Conservation (phyloP, 1,139 yeast species). For the Yamadazyma dushanensis region DNA sequence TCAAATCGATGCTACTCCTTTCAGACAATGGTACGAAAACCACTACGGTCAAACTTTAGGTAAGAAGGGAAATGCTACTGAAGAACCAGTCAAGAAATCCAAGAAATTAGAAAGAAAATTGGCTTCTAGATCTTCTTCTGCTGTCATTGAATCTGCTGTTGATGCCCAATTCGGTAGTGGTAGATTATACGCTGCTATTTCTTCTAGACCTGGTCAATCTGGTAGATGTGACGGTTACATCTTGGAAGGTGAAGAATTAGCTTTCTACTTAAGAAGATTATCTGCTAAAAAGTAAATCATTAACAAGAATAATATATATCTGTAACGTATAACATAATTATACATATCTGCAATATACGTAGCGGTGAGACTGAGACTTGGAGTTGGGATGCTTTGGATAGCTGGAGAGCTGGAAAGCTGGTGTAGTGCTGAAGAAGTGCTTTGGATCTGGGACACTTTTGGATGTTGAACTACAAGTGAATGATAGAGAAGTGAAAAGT, state of each 20-base stretch:
- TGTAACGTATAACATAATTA: slow-evolving; percentile 10
- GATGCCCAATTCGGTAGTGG: slow-evolving; percentile 97
- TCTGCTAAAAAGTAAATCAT: slow-evolving; percentile 90
- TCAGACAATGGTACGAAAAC: slow-evolving; percentile 99
- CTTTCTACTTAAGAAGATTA: slow-evolving; percentile 99
- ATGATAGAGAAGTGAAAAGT: too few species aligned
- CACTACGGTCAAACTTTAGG: slow-evolving; percentile 96
- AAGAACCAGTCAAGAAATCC: slow-evolving; percentile 63
- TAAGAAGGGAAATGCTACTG: slow-evolving; percentile 56
- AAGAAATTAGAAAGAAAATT: slow-evolving; percentile 87
- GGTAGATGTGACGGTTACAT: slow-evolving; percentile 99
- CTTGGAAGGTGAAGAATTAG: slow-evolving; percentile 99
- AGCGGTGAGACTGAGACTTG: too few species aligned
- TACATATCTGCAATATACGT: too few species aligned
- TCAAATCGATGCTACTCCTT: slow-evolving; percentile 99
- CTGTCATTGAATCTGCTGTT: slow-evolving; percentile 87
- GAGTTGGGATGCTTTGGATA: too few species aligned
- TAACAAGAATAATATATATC: slow-evolving; percentile 13
- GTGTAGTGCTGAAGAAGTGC: too few species aligned
- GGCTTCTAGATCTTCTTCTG: slow-evolving; percentile 83
- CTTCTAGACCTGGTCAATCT: slow-evolving; percentile 99
- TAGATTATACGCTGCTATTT: slow-evolving; percentile 97
- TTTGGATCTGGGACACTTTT: too few species aligned
- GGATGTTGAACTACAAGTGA: too few species aligned
- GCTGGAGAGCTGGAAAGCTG: too few species aligned